Evolutionary conservation across 2,329 filamentous ascomycete genomes (phyloP).

Genomic region (Colletotrichum tanaceti): DNA sequence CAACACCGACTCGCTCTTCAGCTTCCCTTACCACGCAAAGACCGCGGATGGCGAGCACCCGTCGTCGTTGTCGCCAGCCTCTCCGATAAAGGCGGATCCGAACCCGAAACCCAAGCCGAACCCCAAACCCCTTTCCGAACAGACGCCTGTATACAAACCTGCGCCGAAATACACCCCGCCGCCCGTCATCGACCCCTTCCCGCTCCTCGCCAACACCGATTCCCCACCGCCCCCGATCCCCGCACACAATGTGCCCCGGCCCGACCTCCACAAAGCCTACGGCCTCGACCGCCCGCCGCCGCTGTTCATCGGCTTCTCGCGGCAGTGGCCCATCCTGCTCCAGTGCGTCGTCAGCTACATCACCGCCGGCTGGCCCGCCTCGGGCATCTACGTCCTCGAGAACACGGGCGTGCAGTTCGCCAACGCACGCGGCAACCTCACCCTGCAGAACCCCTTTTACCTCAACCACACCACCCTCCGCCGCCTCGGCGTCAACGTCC

Average conservation of each 20-base stretch:
- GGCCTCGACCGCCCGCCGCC: slow-evolving; percentile 57
- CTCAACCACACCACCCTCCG: slow-evolving; percentile 63
- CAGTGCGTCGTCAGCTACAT: slow-evolving; percentile 69
- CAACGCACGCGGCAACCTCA: slow-evolving; percentile 60
- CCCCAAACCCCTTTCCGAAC: slow-evolving; percentile 2
- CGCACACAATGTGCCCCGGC: slow-evolving; percentile 55
- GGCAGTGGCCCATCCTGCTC: slow-evolving; percentile 65
- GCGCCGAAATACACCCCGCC: slow-evolving; percentile 50
- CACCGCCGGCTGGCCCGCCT: slow-evolving; percentile 67
- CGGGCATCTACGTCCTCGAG: slow-evolving; percentile 68
- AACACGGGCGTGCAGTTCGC: slow-evolving; percentile 68
- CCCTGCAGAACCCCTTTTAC: slow-evolving; percentile 67
- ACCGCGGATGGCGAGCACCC: slow-evolving; percentile 18
- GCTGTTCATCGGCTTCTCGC: slow-evolving; percentile 69
- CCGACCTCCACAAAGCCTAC: slow-evolving; percentile 53
- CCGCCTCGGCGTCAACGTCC: slow-evolving; percentile 63
- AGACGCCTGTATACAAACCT: slow-evolving; percentile 49
- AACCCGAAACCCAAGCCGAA: slow-evolving; percentile 33
- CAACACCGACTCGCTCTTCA: slow-evolving; percentile 23
- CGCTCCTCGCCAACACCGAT: slow-evolving; percentile 47
- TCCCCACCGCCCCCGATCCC: slow-evolving; percentile 55
- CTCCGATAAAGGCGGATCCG: slow-evolving; percentile 5
- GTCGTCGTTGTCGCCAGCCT: background rate
- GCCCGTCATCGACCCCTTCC: slow-evolving; percentile 57
- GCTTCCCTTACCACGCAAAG: background rate